A percentile compares a stretch with the other conserved stretches of the same genome.
phyloP scores from a whole-genome alignment of 2,329 filamentous ascomycete genomes.

The Colletotrichum spaethianum region DNA sequence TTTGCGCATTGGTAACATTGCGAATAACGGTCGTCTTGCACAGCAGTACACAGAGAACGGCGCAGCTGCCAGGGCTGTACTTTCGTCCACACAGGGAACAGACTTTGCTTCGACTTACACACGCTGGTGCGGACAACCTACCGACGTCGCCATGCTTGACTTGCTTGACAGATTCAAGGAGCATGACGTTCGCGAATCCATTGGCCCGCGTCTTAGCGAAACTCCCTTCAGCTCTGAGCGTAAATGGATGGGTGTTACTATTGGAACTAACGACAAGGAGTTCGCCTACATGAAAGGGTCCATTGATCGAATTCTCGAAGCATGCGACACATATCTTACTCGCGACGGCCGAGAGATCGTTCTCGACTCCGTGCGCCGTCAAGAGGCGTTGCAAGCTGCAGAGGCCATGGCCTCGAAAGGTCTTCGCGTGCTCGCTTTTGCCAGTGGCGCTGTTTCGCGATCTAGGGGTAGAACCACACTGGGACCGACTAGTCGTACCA shows the following conservation, averaged over 20 bases:
- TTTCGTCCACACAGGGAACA: slow-evolving; percentile 86
- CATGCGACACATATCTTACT: slow-evolving; percentile 92
- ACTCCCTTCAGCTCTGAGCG: slow-evolving; percentile 97
- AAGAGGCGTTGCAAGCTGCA: slow-evolving; percentile 84
- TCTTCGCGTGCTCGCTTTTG: slow-evolving; percentile 91
- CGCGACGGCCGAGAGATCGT: slow-evolving; percentile 89
- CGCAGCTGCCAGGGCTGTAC: slow-evolving; percentile 81
- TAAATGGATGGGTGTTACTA: slow-evolving; percentile 99
- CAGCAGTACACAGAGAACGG: slow-evolving; percentile 78
- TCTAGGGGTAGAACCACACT: slow-evolving; percentile 57
- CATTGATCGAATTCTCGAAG: slow-evolving; percentile 86
- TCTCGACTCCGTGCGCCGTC: slow-evolving; percentile 81
- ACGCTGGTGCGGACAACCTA: slow-evolving; percentile 96
- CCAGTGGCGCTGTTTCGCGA: slow-evolving; percentile 80
- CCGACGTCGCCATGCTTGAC: slow-evolving; percentile 97
- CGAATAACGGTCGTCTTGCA: slow-evolving; percentile 91
- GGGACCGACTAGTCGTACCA: slow-evolving; percentile 60
- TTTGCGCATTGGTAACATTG: slow-evolving; percentile 93
- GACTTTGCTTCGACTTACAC: slow-evolving; percentile 77
- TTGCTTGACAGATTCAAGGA: slow-evolving; percentile 92
- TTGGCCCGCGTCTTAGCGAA: slow-evolving; percentile 86
- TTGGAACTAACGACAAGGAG: slow-evolving; percentile 77
- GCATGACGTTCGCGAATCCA: slow-evolving; percentile 88
- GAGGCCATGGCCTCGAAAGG: slow-evolving; percentile 91
- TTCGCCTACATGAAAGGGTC: slow-evolving; percentile 97